Evolutionary conservation across 2,329 filamentous ascomycete genomes (phyloP).

Genomic region (Pyrenophora seminiperda): DNA sequence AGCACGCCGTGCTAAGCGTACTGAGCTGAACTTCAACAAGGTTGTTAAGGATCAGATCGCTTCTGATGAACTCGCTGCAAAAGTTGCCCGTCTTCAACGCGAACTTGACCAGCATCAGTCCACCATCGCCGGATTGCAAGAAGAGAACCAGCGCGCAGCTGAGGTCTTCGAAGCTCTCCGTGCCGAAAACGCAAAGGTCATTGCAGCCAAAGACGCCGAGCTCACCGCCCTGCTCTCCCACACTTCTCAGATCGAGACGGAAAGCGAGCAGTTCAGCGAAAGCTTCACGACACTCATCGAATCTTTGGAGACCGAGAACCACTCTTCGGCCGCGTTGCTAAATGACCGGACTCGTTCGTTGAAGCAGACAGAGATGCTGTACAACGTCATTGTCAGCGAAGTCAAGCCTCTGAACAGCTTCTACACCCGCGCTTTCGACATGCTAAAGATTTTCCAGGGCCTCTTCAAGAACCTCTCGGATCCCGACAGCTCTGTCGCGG

Average conservation of each 20-base stretch:
- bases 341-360: constrained; percentile 7
- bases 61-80: constrained; percentile 3
- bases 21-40: constrained; percentile 15
- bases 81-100: constrained; percentile 16
- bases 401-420: constrained; percentile 18
- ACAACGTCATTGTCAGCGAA: constrained; percentile 16
- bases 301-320: constrained; percentile 12
- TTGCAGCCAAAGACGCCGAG: constrained; percentile 3
- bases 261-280: constrained; percentile 15
- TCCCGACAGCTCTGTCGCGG: neutral
- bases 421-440: constrained; percentile 4
- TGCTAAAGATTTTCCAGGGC: constrained; percentile 15
- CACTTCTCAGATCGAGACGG: constrained; percentile 9
- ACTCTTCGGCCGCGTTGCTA: neutral
- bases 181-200: constrained; percentile 4
- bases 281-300: constrained; percentile 15
- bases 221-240: constrained; percentile 1
- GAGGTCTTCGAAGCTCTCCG: constrained; percentile 11
- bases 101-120: constrained; percentile 12
- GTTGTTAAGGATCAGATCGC: constrained; percentile 6
- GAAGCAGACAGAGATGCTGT: constrained; percentile 10
- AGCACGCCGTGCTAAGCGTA: constrained; percentile 16
- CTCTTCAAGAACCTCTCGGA: constrained; percentile 12
- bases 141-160: constrained; percentile 15
- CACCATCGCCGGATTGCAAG: constrained; percentile 13